Evolutionary conservation across 2,329 filamentous ascomycete species (phyloP).

Genomic region (Sordariomycetes sp.): DNA sequence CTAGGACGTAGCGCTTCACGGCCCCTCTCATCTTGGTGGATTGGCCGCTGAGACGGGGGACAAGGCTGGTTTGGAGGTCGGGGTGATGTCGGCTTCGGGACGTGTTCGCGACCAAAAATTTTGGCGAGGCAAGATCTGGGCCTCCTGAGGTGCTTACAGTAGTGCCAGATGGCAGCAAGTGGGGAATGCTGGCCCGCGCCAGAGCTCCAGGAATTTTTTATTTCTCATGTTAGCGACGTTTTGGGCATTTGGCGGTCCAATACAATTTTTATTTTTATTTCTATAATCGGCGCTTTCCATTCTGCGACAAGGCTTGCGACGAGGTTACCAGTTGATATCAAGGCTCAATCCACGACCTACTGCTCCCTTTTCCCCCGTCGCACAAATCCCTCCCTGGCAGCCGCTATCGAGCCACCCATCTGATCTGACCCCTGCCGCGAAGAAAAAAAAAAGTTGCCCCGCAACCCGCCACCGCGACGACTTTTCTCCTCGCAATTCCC

Average conservation of each 20-base stretch:
- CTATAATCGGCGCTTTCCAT: background rate
- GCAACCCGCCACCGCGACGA: background rate
- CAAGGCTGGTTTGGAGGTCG: slow-evolving; percentile 2
- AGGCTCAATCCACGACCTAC: too few species aligned
- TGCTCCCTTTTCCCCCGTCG: too few species aligned
- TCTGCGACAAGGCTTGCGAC: background rate
- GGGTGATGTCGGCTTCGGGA: background rate
- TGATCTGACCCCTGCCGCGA: background rate
- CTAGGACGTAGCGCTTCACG: slow-evolving; percentile 9
- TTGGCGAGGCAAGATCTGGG: slow-evolving; percentile 1
- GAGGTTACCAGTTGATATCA: background rate
- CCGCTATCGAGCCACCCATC: background rate
- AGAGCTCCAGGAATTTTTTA: background rate
- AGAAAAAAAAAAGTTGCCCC: background rate
- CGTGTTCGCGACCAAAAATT: slow-evolving; percentile 7
- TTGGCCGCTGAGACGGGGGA: slow-evolving; percentile 5
- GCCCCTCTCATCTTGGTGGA: slow-evolving; percentile 9
- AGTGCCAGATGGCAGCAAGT: background rate
- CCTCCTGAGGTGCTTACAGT: background rate
- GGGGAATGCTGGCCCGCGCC: background rate
- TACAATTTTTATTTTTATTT: background rate
- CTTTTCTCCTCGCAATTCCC: background rate
- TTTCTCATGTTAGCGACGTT: background rate
- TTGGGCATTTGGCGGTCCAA: background rate
- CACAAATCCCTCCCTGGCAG: too few species aligned